Percentiles rank a stretch among this genome's conserved stretches.
Conservation (phyloP, 2,329 filamentous ascomycete species). For the Penicillium sp. region DNA sequence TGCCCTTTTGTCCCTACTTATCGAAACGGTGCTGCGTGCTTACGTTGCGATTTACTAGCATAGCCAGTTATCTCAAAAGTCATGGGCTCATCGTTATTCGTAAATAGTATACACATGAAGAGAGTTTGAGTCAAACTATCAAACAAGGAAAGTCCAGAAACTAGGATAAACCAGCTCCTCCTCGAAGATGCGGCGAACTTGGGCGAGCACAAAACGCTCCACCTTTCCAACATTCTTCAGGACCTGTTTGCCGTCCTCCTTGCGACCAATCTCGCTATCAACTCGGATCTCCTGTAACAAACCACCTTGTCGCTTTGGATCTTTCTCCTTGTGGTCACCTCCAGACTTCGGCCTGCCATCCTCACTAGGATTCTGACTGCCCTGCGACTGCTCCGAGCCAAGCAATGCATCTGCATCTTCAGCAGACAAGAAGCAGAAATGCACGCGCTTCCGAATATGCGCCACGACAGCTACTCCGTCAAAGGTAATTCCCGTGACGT, state of each 20-base stretch:
- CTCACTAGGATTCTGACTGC: conserved; percentile 23
- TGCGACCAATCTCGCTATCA: conserved; percentile 94
- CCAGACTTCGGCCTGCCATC: conserved; percentile 34
- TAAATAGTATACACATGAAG: conserved; percentile 16
- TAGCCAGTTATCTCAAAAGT: background rate
- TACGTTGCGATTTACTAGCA: background rate
- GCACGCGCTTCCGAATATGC: conserved; percentile 82
- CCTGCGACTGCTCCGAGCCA: conserved; percentile 48
- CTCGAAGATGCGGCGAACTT: conserved; percentile 95
- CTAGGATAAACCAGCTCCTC: conserved; percentile 98
- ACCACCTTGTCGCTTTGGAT: conserved; percentile 64
- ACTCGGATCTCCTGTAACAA: conserved; percentile 90
- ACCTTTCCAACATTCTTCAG: conserved; percentile 99
- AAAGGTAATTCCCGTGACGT: conserved; percentile 92
- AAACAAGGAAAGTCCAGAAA: conserved; percentile 96
- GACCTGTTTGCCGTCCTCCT: conserved; percentile 88
- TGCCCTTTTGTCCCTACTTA: too few species aligned
- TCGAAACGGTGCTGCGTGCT: too few species aligned
- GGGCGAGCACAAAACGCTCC: conserved; percentile 93
- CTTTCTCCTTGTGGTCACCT: conserved; percentile 54
- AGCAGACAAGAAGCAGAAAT: conserved; percentile 91
- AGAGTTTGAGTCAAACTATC: conserved; percentile 18
- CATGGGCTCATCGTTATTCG: conserved; percentile 12
- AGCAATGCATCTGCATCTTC: conserved; percentile 83
- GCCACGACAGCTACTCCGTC: conserved; percentile 92